Percentiles rank a stretch among this genome's conserved stretches.
Conservation (phyloP, 257 asterid species). For the Petunia secreta region DNA sequence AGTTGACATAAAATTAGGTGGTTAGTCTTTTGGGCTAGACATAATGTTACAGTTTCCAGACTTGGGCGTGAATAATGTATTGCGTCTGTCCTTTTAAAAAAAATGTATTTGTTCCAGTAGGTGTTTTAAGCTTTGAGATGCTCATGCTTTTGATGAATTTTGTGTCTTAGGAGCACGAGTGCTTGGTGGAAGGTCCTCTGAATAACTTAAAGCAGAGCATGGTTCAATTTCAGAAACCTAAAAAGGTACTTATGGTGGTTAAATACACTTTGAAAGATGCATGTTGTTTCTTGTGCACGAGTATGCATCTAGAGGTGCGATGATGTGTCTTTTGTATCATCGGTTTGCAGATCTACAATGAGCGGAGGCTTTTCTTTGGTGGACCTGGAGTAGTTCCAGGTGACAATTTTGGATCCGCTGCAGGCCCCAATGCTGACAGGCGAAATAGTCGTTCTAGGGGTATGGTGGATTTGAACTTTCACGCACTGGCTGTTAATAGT, state of each 20-base stretch:
- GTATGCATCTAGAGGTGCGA: not conserved
- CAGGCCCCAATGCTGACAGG: conserved; percentile 70
- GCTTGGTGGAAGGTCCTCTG: conserved; percentile 99
- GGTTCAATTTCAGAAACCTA: conserved; percentile 99
- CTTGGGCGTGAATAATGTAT: not conserved
- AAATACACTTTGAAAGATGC: not conserved
- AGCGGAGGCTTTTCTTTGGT: conserved; percentile 85
- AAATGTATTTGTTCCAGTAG: not conserved
- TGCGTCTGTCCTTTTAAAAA: too few species aligned
- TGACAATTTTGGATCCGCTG: conserved; percentile 75
- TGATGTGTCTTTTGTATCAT: not conserved
- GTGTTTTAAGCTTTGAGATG: conserved; percentile 15
- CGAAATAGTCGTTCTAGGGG: conserved; percentile 93
- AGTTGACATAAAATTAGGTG: not conserved
- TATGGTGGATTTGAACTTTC: conserved; percentile 31
- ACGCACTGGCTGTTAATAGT: not conserved
- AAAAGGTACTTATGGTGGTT: conserved; percentile 59
- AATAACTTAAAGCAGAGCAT: conserved; percentile 97
- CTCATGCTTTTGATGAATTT: conserved; percentile 14
- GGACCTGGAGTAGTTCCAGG: conserved; percentile 73
- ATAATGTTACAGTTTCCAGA: not conserved
- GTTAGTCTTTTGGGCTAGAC: not conserved
- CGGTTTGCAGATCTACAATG: conserved; percentile 75
- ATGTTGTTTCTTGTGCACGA: not conserved
- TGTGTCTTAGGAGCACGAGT: conserved; percentile 75